Evolutionary conservation across 208 protist species (phyloP).

Genomic region (Endotrypanum monterogeii): DNA sequence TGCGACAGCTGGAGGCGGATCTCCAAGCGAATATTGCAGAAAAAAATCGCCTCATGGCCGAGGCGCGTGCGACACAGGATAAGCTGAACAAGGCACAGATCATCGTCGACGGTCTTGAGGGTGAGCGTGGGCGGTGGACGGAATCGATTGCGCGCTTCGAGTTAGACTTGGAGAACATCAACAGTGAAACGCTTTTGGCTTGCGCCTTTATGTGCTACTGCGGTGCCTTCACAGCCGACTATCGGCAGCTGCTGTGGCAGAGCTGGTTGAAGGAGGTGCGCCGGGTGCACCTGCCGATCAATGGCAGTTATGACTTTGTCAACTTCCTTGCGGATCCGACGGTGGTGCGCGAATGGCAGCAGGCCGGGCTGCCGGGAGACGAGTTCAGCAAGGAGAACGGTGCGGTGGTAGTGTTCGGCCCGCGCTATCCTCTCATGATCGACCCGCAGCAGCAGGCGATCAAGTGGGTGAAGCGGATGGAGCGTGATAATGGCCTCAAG

Average conservation of each 20-base stretch:
- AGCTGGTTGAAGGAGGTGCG: slow-evolving; percentile 93
- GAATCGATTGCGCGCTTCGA: slow-evolving; percentile 94
- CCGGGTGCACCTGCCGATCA: slow-evolving; percentile 82
- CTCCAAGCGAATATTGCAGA: slow-evolving; percentile 91
- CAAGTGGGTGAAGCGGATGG: slow-evolving; percentile 98
- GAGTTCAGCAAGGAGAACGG: slow-evolving; percentile 98
- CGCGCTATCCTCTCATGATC: slow-evolving; percentile 98
- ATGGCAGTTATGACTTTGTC: slow-evolving; percentile 90
- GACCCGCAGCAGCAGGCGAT: slow-evolving; percentile 99
- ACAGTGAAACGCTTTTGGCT: slow-evolving; percentile 96
- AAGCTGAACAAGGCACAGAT: slow-evolving; percentile 97
- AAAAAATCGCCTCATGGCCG: slow-evolving; percentile 92
- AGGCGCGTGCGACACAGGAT: slow-evolving; percentile 94
- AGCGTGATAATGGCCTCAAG: slow-evolving; percentile 93
- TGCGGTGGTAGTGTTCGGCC: slow-evolving; percentile 94
- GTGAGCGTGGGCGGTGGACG: slow-evolving; percentile 97
- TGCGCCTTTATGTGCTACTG: slow-evolving; percentile 97
- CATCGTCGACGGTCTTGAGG: slow-evolving; percentile 96
- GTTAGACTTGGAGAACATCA: slow-evolving; percentile 85
- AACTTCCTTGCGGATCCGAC: slow-evolving; percentile 96
- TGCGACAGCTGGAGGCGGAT: slow-evolving; percentile 89
- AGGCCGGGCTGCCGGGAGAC: slow-evolving; percentile 96
- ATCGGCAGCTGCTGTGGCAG: slow-evolving; percentile 90
- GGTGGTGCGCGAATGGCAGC: slow-evolving; percentile 97
- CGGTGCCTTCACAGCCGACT: slow-evolving; percentile 97